Conservation (phyloP, 257 asterid species). For the Primulina tabacum region DNA sequence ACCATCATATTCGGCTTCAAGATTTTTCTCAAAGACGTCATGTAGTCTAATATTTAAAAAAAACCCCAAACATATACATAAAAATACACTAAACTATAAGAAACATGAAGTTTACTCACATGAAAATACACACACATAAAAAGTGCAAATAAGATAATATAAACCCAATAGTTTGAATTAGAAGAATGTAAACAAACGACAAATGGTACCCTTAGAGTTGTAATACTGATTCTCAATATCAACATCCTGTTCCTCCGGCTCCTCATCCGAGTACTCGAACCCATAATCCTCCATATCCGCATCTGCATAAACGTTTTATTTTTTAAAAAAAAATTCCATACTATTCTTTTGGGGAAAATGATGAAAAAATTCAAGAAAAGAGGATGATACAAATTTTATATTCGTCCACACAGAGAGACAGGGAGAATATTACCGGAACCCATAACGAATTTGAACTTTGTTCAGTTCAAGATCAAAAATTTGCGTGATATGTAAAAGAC, state of each 20-base stretch:
- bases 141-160: conserved; percentile 10
- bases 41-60: background rate
- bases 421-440: conserved; percentile 55
- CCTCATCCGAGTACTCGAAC: conserved; percentile 97
- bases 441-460: conserved; percentile 33
- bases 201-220: conserved; percentile 77
- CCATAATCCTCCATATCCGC: conserved; percentile 99
- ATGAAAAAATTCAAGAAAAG: background rate
- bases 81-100: background rate
- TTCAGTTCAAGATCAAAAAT: conserved; percentile 24
- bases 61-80: conserved; percentile 11
- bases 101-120: background rate
- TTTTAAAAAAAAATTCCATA: background rate
- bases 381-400: background rate
- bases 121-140: background rate
- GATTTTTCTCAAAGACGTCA: background rate
- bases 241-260: conserved; percentile 94
- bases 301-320: conserved; percentile 36
- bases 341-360: background rate
- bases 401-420: background rate
- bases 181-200: background rate
- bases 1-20: background rate
- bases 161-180: background rate
- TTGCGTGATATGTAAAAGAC: background rate
- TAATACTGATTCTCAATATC: conserved; percentile 96